A percentile compares a stretch with the other conserved stretches of the same genome.
Conservation (phyloP, 805 yeast species). For the Kodamaea lidongshanica region DNA sequence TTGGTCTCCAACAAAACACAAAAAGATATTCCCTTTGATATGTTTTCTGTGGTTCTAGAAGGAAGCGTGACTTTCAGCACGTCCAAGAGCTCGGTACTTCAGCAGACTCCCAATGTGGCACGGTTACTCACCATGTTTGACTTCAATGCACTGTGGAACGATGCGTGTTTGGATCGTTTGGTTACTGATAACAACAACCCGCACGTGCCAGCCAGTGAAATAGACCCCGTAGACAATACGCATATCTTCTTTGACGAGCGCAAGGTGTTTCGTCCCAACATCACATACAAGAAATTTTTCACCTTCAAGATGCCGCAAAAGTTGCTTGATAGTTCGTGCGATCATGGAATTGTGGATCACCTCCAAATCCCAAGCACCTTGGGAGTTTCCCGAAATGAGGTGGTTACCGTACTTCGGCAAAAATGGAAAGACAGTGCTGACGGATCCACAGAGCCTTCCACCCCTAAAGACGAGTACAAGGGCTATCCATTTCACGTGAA, state of each 20-base stretch:
- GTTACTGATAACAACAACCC: constrained; percentile 27
- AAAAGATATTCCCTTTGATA: constrained; percentile 30
- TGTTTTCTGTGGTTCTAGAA: constrained; percentile 35
- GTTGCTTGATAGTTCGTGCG: constrained; percentile 30
- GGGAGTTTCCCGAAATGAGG: constrained; percentile 29
- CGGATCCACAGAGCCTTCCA: constrained; percentile 5
- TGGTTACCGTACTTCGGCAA: constrained; percentile 19
- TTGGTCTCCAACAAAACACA: constrained; percentile 24
- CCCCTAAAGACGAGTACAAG: constrained; percentile 8
- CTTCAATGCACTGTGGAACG: constrained; percentile 38
- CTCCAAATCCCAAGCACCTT: constrained; percentile 32
- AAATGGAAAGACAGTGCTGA: constrained; percentile 19
- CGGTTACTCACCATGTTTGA: constrained; percentile 37
- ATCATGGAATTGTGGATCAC: constrained; percentile 32
- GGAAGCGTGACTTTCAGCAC: constrained; percentile 24
- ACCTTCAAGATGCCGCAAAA: constrained; percentile 34
- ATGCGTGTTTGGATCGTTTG: constrained; percentile 27
- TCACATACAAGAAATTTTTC: constrained; percentile 36
- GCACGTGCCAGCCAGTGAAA: constrained; percentile 15
- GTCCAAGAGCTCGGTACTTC: constrained; percentile 14
- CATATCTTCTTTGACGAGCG: constrained; percentile 18
- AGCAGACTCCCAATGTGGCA: constrained; percentile 16
- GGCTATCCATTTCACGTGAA: constrained; percentile 2
- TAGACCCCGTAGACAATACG: constrained; percentile 32
- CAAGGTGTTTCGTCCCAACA: constrained; percentile 24